Conservation (phyloP, 441 rosid species). For the Erysimum cheiri region DNA sequence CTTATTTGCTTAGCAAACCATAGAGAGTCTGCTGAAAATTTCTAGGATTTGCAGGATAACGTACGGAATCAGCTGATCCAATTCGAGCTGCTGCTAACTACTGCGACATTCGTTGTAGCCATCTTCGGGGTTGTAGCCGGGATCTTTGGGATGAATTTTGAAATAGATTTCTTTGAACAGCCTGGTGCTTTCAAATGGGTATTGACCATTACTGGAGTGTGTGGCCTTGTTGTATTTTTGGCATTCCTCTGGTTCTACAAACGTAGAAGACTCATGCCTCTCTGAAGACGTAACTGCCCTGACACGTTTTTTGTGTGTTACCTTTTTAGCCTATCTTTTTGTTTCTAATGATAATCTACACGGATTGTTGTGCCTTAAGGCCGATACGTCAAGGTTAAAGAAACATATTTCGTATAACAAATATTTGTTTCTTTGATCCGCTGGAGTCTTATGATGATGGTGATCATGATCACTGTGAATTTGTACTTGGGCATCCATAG, state of each 20-base stretch:
- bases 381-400: no score
- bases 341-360: no score
- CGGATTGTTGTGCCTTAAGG: no score
- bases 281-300: conserved; percentile 42
- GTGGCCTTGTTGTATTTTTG: conserved; percentile 63
- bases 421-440: no score
- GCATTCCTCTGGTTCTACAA: conserved; percentile 94
- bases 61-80: conserved; percentile 97
- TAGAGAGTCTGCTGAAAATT: not conserved
- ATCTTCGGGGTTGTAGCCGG: conserved; percentile 99
- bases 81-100: conserved; percentile 89
- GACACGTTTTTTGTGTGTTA: not conserved
- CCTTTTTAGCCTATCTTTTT: no score
- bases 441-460: no score
- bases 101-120: conserved; percentile 95
- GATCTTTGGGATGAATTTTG: conserved; percentile 93
- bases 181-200: conserved; percentile 92
- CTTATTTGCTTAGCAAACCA: conserved; percentile 10
- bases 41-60: conserved; percentile 66
- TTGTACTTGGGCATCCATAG: no score
- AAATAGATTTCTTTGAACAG: conserved; percentile 66
- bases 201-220: conserved; percentile 69
- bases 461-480: no score
- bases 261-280: conserved; percentile 89
- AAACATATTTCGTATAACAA: no score